A percentile compares a stretch with the other conserved stretches of the same genome.
phyloP scores from a whole-genome alignment of 805 yeast species.

The Candida bentonensis region DNA sequence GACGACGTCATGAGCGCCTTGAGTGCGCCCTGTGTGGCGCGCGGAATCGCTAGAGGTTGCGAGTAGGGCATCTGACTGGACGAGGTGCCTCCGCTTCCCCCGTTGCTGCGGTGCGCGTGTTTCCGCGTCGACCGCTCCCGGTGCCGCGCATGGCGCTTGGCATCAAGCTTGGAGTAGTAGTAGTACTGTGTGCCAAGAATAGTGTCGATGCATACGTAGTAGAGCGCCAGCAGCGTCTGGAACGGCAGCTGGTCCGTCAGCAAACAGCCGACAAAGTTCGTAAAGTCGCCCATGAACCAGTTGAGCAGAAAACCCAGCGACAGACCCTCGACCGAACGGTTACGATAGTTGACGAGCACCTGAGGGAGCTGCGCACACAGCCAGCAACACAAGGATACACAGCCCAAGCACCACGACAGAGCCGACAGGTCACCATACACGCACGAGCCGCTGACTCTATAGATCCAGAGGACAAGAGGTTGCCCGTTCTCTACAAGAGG shows the following conservation, averaged over 20 bases:
- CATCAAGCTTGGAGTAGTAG: constrained; percentile 38
- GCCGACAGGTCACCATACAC: not conserved
- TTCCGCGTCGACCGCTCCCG: not conserved
- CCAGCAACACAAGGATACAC: constrained; percentile 43
- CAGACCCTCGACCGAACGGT: constrained; percentile 54
- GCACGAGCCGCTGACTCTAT: not conserved
- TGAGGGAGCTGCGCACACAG: constrained; percentile 66
- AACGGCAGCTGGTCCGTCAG: constrained; percentile 70
- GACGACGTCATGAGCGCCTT: constrained; percentile 18
- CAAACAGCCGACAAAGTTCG: constrained; percentile 55
- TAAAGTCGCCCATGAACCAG: constrained; percentile 53
- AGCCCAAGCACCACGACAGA: constrained; percentile 13
- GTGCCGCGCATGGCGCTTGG: constrained; percentile 13
- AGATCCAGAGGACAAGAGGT: not conserved
- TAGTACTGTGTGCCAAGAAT: constrained; percentile 57
- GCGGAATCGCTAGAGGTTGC: constrained; percentile 3
- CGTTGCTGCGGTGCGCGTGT: not conserved
- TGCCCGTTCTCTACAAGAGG: not conserved
- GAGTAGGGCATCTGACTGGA: not conserved
- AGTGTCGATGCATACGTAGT: constrained; percentile 60
- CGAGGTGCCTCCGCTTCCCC: not conserved
- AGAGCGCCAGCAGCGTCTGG: constrained; percentile 57
- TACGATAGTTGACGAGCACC: constrained; percentile 41
- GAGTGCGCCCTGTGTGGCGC: constrained; percentile 2
- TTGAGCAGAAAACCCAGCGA: constrained; percentile 43